Base-by-base conservation (phyloP, 2,329 filamentous ascomycete species). In the Scytalidium lignicola region DNA sequence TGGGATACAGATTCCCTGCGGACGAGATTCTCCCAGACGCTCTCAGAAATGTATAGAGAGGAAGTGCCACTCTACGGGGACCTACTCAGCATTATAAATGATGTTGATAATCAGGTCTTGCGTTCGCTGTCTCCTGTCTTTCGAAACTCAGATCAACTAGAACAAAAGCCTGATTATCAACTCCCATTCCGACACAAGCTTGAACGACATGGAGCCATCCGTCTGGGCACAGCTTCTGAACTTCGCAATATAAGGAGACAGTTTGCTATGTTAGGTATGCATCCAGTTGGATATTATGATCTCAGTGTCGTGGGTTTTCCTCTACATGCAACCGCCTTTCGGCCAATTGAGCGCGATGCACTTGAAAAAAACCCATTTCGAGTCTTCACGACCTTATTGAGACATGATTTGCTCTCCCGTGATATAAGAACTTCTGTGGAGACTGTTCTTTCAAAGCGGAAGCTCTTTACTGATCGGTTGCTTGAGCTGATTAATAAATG, bases 241-340 rank as follows among this genome's bases (percentile, higher is more conserved):
- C 59, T 78, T 10, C 54, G 58, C 3, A 72, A 64, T 1, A 67
- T 76, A 41, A 49, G 64, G 1, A 68, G 73, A 8, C 57, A 79
- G 22, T 76, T 79, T 50, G 62, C 64, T 0, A 49, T 77, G 2
- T 60, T 79, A 49, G 73, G 70, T 4, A 72, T 79, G 68, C 56
- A 70, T 19, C 67, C 76, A 0, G 74, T 78, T 0, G 75, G 74
- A 0, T 78, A 78, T 55, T 79, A 79, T 51, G 74, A 79, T 47
- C 64, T 79, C 0, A 69, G 67, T 0, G 56, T 68, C 0, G 74
- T 70, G 2, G 69, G 69, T 0, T 62, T 79, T 13, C 76, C 75
- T 0, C 69, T 79, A 59, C 74, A 78, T 48, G 74, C 74, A 1
- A 79, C 75, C 0, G 72, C 70, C 8, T 79, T 79, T 51, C 69